Evolutionary conservation across 345 rosid species (phyloP).

Genomic region (Dovyalis caffra): DNA sequence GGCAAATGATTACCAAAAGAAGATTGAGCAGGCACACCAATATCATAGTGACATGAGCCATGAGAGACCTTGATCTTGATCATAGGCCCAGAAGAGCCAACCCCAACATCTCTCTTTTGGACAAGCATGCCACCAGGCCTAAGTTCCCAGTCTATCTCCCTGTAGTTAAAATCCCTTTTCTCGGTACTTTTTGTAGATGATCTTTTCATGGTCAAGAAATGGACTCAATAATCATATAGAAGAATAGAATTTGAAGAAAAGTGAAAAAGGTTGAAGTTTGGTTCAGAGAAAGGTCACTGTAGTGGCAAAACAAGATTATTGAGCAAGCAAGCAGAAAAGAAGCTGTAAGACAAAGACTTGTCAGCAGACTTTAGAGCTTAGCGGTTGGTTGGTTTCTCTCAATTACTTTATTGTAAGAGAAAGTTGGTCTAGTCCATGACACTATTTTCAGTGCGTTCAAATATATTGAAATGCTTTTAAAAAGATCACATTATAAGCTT

Average conservation of each 20-base stretch:
- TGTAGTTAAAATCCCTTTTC: constrained; percentile 13
- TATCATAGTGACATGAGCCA: constrained; percentile 36
- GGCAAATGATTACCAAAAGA: constrained; percentile 34
- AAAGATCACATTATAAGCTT: background rate
- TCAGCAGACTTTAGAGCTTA: constrained; percentile 4
- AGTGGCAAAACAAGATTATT: constrained; percentile 2
- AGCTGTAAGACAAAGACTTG: constrained; percentile 2
- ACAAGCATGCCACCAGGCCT: constrained; percentile 61
- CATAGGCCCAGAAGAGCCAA: constrained; percentile 29
- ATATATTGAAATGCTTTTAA: background rate
- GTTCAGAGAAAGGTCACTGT: constrained; percentile 19
- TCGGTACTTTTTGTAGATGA: constrained; percentile 26
- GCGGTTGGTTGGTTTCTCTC: constrained; percentile 9
- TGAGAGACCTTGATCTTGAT: constrained; percentile 48
- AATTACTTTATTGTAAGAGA: background rate
- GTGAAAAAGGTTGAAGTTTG: constrained; percentile 16
- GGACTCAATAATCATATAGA: constrained; percentile 1
- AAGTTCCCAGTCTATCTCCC: constrained; percentile 48
- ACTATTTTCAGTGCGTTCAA: background rate
- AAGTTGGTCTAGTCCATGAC: background rate
- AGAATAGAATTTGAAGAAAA: background rate
- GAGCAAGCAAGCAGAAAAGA: constrained; percentile 28
- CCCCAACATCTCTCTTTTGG: constrained; percentile 40
- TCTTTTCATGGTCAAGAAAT: constrained; percentile 28
- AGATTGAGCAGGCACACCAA: constrained; percentile 39